These are phyloP conservation scores for Sambucus nigra DNA, from an alignment of 129 eudicot species.

Conservation along the genomic window DNA sequence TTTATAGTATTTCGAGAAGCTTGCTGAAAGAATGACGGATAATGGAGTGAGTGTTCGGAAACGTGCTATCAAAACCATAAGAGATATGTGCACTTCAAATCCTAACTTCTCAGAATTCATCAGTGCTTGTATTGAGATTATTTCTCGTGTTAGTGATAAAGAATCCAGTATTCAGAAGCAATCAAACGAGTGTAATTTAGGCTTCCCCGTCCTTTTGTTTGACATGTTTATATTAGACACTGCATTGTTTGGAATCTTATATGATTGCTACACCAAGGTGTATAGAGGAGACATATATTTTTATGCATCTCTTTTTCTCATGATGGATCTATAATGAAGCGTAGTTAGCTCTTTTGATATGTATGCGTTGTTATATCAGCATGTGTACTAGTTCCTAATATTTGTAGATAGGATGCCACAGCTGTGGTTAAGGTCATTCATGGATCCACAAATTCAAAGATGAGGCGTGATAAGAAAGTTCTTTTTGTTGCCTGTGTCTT, in stretches of 20 bases:
- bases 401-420: too few relatives aligned
- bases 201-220: neutral
- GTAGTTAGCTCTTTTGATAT: neutral
- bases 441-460: neutral
- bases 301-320: neutral
- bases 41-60: conserved; percentile 96
- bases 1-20: conserved; percentile 85
- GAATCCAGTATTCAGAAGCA: conserved; percentile 64
- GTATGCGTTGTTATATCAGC: neutral
- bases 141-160: conserved; percentile 90
- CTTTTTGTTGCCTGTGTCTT: neutral
- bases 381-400: too few relatives aligned
- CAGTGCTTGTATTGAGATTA: conserved; percentile 84
- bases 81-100: conserved; percentile 89
- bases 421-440: neutral
- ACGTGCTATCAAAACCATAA: conserved; percentile 90
- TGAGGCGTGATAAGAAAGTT: too few relatives aligned
- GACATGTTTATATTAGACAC: neutral
- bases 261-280: neutral
- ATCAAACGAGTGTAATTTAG: conserved; percentile 3
- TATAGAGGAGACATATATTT: conserved; percentile 4
- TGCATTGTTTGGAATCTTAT: neutral
- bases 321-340: neutral
- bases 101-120: conserved; percentile 54
- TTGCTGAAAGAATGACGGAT: conserved; percentile 92